These are phyloP conservation scores for Hydnum rufescens DNA, from an alignment of 768 basidiomycete species.

Conservation along the genomic window DNA sequence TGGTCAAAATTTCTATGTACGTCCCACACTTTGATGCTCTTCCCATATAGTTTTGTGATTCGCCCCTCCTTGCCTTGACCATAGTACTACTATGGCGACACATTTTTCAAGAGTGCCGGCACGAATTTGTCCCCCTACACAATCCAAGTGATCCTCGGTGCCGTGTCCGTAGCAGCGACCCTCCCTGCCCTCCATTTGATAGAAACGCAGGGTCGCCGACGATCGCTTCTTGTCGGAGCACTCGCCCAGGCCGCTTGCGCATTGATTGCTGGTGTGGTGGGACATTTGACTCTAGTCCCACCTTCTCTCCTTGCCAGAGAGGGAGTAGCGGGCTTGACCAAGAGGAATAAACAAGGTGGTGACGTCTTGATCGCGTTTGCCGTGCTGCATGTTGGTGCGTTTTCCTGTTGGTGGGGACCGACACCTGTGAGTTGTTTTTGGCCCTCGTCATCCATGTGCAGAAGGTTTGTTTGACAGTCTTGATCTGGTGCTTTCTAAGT, in stretches of 20 bases:
- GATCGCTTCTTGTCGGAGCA: constrained; percentile 45
- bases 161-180: constrained; percentile 50
- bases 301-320: constrained; percentile 3
- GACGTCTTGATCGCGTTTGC: constrained; percentile 55
- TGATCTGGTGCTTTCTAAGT: constrained; percentile 11
- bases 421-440: constrained; percentile 27
- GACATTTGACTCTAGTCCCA: constrained; percentile 45
- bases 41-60: not conserved
- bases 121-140: constrained; percentile 47
- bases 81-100: constrained; percentile 62
- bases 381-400: constrained; percentile 54
- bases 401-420: constrained; percentile 58
- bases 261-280: constrained; percentile 38
- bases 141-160: constrained; percentile 61
- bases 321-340: constrained; percentile 32
- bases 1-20: constrained; percentile 57
- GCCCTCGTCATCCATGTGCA: no score
- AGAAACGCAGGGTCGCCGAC: constrained; percentile 55
- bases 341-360: constrained; percentile 38
- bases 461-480: not conserved
- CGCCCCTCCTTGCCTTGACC: not conserved
- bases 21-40: constrained; percentile 21
- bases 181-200: constrained; percentile 48
- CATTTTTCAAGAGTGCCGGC: constrained; percentile 59
- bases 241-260: constrained; percentile 29